phyloP scores from a whole-genome alignment of 2,329 filamentous ascomycete genomes.

The Penicillium sp. region DNA sequence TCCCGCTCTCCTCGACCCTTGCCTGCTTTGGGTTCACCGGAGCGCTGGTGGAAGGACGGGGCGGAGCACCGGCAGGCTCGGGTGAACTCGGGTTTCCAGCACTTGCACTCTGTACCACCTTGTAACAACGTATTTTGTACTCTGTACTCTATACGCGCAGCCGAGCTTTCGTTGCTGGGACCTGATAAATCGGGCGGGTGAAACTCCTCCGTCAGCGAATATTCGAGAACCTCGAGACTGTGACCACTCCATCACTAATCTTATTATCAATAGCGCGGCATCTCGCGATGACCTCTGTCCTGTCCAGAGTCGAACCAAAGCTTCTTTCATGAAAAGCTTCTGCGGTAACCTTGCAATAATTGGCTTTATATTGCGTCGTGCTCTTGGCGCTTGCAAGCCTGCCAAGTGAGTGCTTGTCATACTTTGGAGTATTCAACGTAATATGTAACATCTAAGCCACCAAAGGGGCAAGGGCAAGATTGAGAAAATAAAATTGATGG shows the following conservation, averaged over 20 bases:
- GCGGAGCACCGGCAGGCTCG: constrained; percentile 20
- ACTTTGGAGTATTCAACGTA: neutral
- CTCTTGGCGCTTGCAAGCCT: neutral
- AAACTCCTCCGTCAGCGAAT: neutral
- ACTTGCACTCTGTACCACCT: neutral
- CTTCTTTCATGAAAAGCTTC: neutral
- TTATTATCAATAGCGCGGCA: neutral
- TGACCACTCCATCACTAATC: neutral
- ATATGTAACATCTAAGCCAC: neutral
- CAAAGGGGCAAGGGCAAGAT: neutral
- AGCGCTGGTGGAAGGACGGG: constrained; percentile 6
- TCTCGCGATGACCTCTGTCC: neutral
- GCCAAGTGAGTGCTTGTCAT: neutral
- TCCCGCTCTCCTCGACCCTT: constrained; percentile 21
- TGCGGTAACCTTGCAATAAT: neutral
- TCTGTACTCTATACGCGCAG: neutral
- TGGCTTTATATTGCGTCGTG: neutral
- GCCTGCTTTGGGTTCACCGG: constrained; percentile 36
- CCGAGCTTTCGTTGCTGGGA: neutral
- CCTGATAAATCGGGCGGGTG: neutral
- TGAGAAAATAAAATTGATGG: neutral
- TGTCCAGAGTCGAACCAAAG: neutral
- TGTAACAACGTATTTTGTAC: neutral
- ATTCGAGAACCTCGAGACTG: neutral
- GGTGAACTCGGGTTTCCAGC: constrained; percentile 15